Evolutionary conservation across 768 basidiomycete genomes (phyloP), one percentile per base, ranked within the genome.

Genomic region (Multifurca ochricompacta): DNA sequence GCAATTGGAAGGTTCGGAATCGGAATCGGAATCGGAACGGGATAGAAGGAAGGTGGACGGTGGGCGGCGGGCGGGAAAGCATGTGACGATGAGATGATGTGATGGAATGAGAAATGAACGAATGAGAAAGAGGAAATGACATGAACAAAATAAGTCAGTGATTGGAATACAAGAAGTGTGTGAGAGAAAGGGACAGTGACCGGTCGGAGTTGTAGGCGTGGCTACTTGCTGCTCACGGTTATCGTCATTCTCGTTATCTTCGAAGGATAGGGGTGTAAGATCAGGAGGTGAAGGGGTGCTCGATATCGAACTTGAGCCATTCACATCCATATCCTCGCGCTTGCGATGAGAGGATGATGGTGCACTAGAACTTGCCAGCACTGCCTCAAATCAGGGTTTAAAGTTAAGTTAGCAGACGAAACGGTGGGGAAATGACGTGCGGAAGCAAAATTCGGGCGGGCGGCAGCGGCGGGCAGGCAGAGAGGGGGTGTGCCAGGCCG

Each of bases 361-460:
- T 23, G 18, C 21, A 41, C 18, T 41, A 13, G 19, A 25, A 13
- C 14, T 36, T 41, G 50, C 50, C 43, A 52, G 56, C 56, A 57
- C 56, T 52, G 56, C 56, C 47, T 57, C 39, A 32, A 41, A 57
- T 42, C 56, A 52, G 44, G 56, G 44, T 40, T 56, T 57, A 52
- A 57, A 57, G 51, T 56, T 51, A 46, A 46, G 49, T 57, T 48
- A 57, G 56, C 7, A 31, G 37, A 47, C 11, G 18, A 36, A 18
- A 42, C 18, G 27, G 31, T 13, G 18, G 41, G 23, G 48, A 56
- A 36, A 56, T 52, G 56, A 57, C 56, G 56, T 52, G 56, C 44
- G 50, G 50, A 56, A 41, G 55, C 19, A 56, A 46, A 49, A 45
- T 27, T n/a, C n/a, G n/a, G n/a, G n/a, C n/a, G n/a, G n/a, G n/a